A percentile compares a stretch with the other conserved stretches of the same genome.
Evolutionary conservation across 192 early-diverging fungal species (phyloP).

Genomic region (Backusella liffmaniae): DNA sequence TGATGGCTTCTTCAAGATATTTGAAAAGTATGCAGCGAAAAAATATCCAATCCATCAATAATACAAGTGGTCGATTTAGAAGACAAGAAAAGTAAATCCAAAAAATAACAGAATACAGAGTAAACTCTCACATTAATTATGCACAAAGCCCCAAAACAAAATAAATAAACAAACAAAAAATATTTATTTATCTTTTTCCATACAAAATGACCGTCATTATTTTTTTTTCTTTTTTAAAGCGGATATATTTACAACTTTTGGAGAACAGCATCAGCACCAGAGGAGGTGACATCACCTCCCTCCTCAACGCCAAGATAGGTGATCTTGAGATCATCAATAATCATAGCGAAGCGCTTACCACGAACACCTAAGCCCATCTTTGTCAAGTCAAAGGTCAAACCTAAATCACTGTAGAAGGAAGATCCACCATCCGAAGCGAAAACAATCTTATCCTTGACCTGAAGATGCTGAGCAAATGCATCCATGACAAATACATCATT

Average conservation of each 20-base stretch:
- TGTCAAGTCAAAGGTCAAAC: slow-evolving; percentile 53
- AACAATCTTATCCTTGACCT: slow-evolving; percentile 47
- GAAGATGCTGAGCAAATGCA: slow-evolving; percentile 45
- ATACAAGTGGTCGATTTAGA: background rate
- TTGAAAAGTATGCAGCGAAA: slow-evolving; percentile 9
- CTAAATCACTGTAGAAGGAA: slow-evolving; percentile 51
- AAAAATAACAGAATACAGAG: background rate
- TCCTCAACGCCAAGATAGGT: slow-evolving; percentile 53
- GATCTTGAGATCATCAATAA: slow-evolving; percentile 51
- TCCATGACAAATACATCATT: slow-evolving; percentile 64
- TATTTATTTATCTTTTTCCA: background rate
- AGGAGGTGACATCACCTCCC: slow-evolving; percentile 8
- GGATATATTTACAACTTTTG: slow-evolving; percentile 16
- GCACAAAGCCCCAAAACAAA: background rate
- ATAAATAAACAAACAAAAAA: background rate
- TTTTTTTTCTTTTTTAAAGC: background rate
- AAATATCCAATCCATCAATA: background rate
- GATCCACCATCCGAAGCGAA: slow-evolving; percentile 50
- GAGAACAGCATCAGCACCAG: slow-evolving; percentile 21
- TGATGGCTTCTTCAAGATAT: slow-evolving; percentile 14
- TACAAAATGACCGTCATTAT: background rate
- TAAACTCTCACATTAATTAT: background rate
- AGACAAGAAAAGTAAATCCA: background rate
- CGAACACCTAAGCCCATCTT: slow-evolving; percentile 53
- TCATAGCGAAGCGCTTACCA: slow-evolving; percentile 53